Evolutionary conservation across 2,329 filamentous ascomycete species (phyloP), one percentile per base, ranked within the genome.

Genomic region (Nothopassalora personata): DNA sequence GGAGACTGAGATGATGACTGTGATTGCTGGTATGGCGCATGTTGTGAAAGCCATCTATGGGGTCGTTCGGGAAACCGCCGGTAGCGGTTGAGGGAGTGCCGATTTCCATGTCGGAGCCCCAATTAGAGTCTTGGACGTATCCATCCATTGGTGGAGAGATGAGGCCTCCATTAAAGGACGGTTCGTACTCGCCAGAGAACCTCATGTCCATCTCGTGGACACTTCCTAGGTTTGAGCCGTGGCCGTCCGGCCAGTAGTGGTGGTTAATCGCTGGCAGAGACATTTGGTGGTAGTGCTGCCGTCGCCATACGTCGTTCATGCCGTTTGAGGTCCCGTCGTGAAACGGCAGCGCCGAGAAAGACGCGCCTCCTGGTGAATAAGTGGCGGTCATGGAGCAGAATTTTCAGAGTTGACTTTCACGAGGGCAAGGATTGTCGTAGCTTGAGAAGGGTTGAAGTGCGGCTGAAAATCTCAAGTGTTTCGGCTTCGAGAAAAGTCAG

Each of bases 41-140:
- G 13, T 61, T 48, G 48, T 66, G 65, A 48, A 67, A 68, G 31
- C 60, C 63, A 53, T 69, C 67, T 9, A 65, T 52, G 43, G 54
- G 57, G 23, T 66, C 64, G 52, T 58, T 59, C 9, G 67, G 61
- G 49, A 66, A 67, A 8, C 58, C 60, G 15, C 39, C 49, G 54
- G 63, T 60, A 36, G 64, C 65, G 28, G 60, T 60, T 9, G 68
- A 68, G 9, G 70, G 68, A 34, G 70, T 69, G 45, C 57, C 62
- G 58, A 71, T 66, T 31, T 70, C 70, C 54, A 70, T 64, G 51
- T 71, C 68, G 4, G 66, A 67, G 11, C 56, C 62, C 67, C 65
- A 67, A 39, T 57, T 61, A 18, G 63, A 54, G 15, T 70, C 68
- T 11, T 58, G 61, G n/a, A 63, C 60, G 39, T 67, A 70, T 10